Base-by-base conservation (phyloP, 2,329 filamentous ascomycete genomes). In the Fusarium decemcellulare region DNA sequence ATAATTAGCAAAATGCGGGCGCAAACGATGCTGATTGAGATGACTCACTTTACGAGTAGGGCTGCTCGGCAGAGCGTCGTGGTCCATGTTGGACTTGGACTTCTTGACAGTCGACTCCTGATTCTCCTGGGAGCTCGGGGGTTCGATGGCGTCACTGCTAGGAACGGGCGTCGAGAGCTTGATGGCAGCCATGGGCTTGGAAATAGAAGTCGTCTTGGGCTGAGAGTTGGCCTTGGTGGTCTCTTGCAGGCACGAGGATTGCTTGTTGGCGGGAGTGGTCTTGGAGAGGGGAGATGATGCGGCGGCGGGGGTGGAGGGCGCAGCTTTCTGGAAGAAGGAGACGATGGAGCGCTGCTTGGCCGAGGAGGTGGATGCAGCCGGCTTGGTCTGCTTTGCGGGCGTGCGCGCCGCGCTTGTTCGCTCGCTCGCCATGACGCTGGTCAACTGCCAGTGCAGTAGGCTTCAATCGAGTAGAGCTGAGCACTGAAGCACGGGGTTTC, bases 121-220 rank as follows among this genome's bases (percentile, higher is more conserved):
- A 67, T 92, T 91, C 72, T 92, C 89, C 67, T 93, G 90, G 0
- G 91, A 92, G 78, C 90, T 92, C 1, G 86, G 85, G 23, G 90
- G 90, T 56, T 91, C 89, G 29, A 89, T 78, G 37, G 87, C 87
- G 80, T 97, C 93, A 80, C 94, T 97, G 79, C 93, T 97, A 6
- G 94, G 92, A 7, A 92, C 87, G 6, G 94, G 93, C 0, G 93
- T 95, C 62, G 91, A 74, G 46, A 79, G 74, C 63, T 80, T 81
- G 40, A 61, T 56, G 2, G 74, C 55, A 7, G 71, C 39, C 55
- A 68, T 82, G 62, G 43, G 1, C 47, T 69, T 71, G 10, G 68
- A 58, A 39, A 81, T 81, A 52, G 85, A 85, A n/a, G 80, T 82
- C 18, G 83, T 82, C 73, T 86, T 76, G 61, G 80, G 79, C 18